Base-by-base conservation (phyloP, 164 flowering plant species). In the Piper betle region DNA sequence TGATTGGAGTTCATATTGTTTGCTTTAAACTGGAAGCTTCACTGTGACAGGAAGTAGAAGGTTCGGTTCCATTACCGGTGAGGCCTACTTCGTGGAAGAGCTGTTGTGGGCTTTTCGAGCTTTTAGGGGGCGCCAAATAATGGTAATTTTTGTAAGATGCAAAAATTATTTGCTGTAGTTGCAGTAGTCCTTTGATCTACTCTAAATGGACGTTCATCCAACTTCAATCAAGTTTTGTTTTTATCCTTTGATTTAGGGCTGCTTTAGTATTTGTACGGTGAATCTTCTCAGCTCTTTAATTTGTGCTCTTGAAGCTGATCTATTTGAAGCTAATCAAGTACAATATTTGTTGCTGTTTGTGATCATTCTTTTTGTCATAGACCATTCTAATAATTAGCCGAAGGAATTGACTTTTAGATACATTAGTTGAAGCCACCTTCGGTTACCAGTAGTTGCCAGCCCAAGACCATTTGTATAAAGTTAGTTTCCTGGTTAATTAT, bases 91-190 rank as follows among this genome's bases (percentile, higher is more conserved):
- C 62, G 19, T 60, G 62, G 62, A 60, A 20, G 53, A 46, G 50
- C 46, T 60, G 62, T 25, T 60, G 62, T 33, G 62, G 62, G 37
- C 37, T 60, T 37, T 60, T 60, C 4, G 62, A 43, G 20, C 53
- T 60, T 48, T 20, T 60, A 10, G 50, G 39, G 37, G 38, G 53
- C 39, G 20, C 54, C 62, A 25, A 19, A 13, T 25, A 39, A 55
- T 55, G 37, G 20, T 55, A 20, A 55, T 37, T 10, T 12, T 12
- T 55, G 37, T 25, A 8, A 5, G 25, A 25, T 17, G 6, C 55
- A 17, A 13, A 53, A 53, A 25, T 2, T 25, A 25, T 25, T 25
- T 25, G 33, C 2, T 25, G 33, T 25, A 25, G 2, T 25, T 25
- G 33, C 33, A 25, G 33, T 25, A 25, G 33, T 25, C 33, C 33